Evolutionary conservation across 2,329 filamentous ascomycete genomes (phyloP), one percentile per base, ranked within the genome.

Genomic region (Arthrobotrys sinensis): DNA sequence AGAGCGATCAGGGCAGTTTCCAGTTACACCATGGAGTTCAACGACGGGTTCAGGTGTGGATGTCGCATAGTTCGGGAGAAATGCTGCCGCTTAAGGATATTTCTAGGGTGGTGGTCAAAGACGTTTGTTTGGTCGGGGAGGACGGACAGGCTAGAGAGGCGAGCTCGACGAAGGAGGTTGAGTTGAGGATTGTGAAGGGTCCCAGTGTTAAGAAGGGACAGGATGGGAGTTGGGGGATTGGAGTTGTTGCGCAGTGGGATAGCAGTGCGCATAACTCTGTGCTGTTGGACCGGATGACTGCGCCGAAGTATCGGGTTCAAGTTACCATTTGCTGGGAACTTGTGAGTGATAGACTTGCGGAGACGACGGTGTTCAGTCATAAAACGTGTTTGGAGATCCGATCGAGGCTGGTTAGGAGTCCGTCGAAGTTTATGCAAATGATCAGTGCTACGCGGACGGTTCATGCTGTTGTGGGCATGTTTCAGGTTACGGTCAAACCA

Each of bases 1-100:
- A 93, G 81, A 87, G 94, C 45, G 96, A 99, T 82, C 87, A 88
- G n/a, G 96, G 96, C 6, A 93, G 93, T 0, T 98, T 96, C 83
- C 96, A 99, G 83, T 88, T 99, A 36, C 96, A 97, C 82, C 96
- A 99, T 85, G 96, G 96, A 24, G 86, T 99, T 63, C 96, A 99
- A 84, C 89, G 96, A 66, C 90, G 96, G 0, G 90, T 99, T 65
- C 90, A 93, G 5, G 90, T 99, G 83, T 94, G 92, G 79, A 87
- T 99, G n/a, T 93, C 92, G 0, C 94, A 98, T 83, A 96, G 91
- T 82, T 96, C 94, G 4, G 94, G 94, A 14, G 93, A 97, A 80
- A 90, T 90, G 8, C 85, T 99, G 66, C 93, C 94, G 0, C 98
- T 95, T 94, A 90, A 95, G 80, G 92, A 96, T 79, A 90, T 97